Percentiles rank a stretch among this genome's conserved stretches.
Evolutionary conservation across 2,329 filamentous ascomycete species (phyloP).

Genomic region (Pyrenochaeta sp.): DNA sequence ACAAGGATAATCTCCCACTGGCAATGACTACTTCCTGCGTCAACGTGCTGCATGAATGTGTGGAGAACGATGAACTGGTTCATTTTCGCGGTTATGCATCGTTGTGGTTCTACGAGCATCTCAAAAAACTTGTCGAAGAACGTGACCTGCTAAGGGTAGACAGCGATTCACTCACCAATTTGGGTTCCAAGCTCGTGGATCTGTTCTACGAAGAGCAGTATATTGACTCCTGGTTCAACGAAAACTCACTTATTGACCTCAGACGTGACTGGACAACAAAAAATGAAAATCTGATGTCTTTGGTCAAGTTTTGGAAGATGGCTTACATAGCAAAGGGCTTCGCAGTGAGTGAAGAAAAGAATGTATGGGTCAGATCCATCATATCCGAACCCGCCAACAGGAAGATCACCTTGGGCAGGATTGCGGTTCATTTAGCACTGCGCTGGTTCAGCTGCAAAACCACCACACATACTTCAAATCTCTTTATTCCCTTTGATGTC

Average conservation of each 20-base stretch:
- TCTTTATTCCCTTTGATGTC: neutral
- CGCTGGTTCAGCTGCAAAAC: constrained; percentile 5
- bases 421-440: constrained; percentile 1
- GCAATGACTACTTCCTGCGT: neutral
- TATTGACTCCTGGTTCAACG: constrained; percentile 7
- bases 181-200: constrained; percentile 3
- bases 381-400: constrained; percentile 1
- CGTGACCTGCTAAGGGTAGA: constrained; percentile 9
- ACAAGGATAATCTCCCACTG: neutral
- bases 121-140: constrained; percentile 9
- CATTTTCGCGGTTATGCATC: constrained; percentile 8
- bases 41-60: neutral
- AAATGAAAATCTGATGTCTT: constrained; percentile 7
- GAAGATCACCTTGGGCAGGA: constrained; percentile 5
- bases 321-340: constrained; percentile 16
- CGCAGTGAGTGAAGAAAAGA: constrained; percentile 7
- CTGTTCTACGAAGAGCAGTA: constrained; percentile 6
- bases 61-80: neutral
- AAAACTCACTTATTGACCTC: neutral
- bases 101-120: constrained; percentile 13
- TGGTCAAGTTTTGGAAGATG: constrained; percentile 11
- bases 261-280: constrained; percentile 3
- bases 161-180: constrained; percentile 3
- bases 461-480: neutral
- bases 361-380: constrained; percentile 8